A percentile compares a stretch with the other conserved stretches of the same genome.
Evolutionary conservation across 495 filamentous ascomycete genomes (phyloP).

Genomic region (Hamigera avellanea): DNA sequence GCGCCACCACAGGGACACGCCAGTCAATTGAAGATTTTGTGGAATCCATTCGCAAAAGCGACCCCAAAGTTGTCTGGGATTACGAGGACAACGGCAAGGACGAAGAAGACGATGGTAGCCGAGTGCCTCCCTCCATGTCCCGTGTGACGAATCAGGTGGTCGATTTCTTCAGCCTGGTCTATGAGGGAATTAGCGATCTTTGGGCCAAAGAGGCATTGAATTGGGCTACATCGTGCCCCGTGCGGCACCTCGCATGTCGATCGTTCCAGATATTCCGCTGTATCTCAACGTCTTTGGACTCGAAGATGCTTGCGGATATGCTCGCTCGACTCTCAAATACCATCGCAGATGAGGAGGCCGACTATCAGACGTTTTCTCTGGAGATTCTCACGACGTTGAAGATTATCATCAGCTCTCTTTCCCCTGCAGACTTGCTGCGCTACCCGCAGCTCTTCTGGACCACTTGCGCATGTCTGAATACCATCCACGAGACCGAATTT

Average conservation of each 20-base stretch:
- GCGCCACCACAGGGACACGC: constrained; percentile 50
- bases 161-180: constrained; percentile 71
- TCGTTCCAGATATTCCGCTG: constrained; percentile 97
- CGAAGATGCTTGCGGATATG: constrained; percentile 91
- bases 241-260: constrained; percentile 88
- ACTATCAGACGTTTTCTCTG: constrained; percentile 94
- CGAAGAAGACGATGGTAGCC: constrained; percentile 50
- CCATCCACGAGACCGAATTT: constrained; percentile 91
- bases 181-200: constrained; percentile 76
- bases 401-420: constrained; percentile 73
- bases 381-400: constrained; percentile 92
- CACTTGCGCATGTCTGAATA: constrained; percentile 88
- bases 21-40: constrained; percentile 76
- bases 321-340: constrained; percentile 88
- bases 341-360: constrained; percentile 81
- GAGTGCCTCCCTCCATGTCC: constrained; percentile 82
- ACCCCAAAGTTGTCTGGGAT: constrained; percentile 76
- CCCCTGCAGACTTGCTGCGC: constrained; percentile 65
- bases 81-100: constrained; percentile 85
- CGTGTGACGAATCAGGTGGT: constrained; percentile 69
- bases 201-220: constrained; percentile 83
- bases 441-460: constrained; percentile 98
- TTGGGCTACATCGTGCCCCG: constrained; percentile 95
- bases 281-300: constrained; percentile 79
- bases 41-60: constrained; percentile 79